Evolutionary conservation across 495 filamentous ascomycete species (phyloP).

Genomic region (Aspergillus baeticus): DNA sequence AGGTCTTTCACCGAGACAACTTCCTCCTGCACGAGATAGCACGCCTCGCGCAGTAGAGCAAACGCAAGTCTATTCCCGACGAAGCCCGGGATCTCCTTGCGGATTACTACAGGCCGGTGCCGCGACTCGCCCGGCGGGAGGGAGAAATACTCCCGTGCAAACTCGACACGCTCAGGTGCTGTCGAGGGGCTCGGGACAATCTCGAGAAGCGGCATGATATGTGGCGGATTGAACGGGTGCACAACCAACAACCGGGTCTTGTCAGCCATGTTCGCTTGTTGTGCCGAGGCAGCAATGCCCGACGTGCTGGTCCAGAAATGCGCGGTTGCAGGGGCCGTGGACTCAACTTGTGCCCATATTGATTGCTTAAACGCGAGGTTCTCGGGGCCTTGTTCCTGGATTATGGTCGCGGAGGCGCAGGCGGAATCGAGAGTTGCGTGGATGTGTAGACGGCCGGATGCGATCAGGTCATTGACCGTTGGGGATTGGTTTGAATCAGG

Average conservation of each 20-base stretch:
- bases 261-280: conserved; percentile 37
- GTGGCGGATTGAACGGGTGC: conserved; percentile 64
- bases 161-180: conserved; percentile 32
- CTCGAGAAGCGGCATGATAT: conserved; percentile 63
- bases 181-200: conserved; percentile 52
- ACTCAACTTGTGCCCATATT: conserved; percentile 50
- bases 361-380: conserved; percentile 47
- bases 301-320: conserved; percentile 59
- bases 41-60: conserved; percentile 46
- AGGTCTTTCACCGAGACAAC: conserved; percentile 45
- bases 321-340: conserved; percentile 29
- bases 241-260: conserved; percentile 50
- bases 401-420: conserved; percentile 43
- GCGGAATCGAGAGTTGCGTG: conserved; percentile 39
- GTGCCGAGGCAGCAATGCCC: conserved; percentile 52
- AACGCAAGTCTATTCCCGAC: conserved; percentile 52
- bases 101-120: conserved; percentile 48
- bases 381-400: conserved; percentile 62
- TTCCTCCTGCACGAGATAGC: conserved; percentile 46
- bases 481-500: background rate
- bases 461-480: conserved; percentile 21
- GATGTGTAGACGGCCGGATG: conserved; percentile 32
- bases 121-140: conserved; percentile 34
- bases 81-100: conserved; percentile 55
- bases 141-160: conserved; percentile 49